Evolutionary conservation across 768 basidiomycete species (phyloP).

Genomic region (Vararia minispora): DNA sequence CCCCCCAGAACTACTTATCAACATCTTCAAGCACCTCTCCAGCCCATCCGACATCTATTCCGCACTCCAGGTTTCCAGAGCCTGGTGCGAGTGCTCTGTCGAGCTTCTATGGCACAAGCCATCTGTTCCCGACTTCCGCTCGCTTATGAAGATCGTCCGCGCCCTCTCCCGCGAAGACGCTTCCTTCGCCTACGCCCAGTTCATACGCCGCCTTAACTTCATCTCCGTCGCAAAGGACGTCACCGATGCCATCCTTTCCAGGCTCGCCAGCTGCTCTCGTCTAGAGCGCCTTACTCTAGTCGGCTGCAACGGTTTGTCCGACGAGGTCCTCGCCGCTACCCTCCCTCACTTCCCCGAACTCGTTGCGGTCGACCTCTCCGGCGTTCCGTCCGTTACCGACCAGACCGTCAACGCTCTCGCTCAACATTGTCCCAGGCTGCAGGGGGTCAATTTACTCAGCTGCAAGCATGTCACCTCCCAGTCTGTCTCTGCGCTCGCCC

Average conservation of each 20-base stretch:
- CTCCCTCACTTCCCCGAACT: slow-evolving; percentile 65
- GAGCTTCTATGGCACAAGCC: slow-evolving; percentile 95
- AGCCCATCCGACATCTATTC: slow-evolving; percentile 62
- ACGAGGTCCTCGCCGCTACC: slow-evolving; percentile 48
- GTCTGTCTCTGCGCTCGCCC: slow-evolving; percentile 68
- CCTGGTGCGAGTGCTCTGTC: slow-evolving; percentile 94
- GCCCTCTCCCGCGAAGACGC: slow-evolving; percentile 52
- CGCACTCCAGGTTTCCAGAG: slow-evolving; percentile 71
- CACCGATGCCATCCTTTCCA: slow-evolving; percentile 60
- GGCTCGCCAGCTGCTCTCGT: slow-evolving; percentile 63
- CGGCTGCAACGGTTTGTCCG: slow-evolving; percentile 60
- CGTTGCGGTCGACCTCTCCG: slow-evolving; percentile 77
- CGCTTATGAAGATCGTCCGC: slow-evolving; percentile 69
- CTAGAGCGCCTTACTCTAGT: slow-evolving; percentile 86
- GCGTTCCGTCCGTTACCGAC: slow-evolving; percentile 60
- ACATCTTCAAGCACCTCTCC: slow-evolving; percentile 80
- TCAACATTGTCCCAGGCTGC: slow-evolving; percentile 56
- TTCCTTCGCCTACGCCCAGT: slow-evolving; percentile 79
- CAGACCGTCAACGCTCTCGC: slow-evolving; percentile 63
- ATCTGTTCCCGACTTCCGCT: slow-evolving; percentile 52
- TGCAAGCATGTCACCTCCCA: slow-evolving; percentile 74
- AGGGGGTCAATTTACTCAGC: slow-evolving; percentile 84
- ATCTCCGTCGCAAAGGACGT: slow-evolving; percentile 57
- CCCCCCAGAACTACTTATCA: slow-evolving; percentile 87
- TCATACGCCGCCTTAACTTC: slow-evolving; percentile 89